These are phyloP conservation scores for Austroboletus rostrupii DNA, from an alignment of 1,284 basidiomycete species.

Conservation along the genomic window DNA sequence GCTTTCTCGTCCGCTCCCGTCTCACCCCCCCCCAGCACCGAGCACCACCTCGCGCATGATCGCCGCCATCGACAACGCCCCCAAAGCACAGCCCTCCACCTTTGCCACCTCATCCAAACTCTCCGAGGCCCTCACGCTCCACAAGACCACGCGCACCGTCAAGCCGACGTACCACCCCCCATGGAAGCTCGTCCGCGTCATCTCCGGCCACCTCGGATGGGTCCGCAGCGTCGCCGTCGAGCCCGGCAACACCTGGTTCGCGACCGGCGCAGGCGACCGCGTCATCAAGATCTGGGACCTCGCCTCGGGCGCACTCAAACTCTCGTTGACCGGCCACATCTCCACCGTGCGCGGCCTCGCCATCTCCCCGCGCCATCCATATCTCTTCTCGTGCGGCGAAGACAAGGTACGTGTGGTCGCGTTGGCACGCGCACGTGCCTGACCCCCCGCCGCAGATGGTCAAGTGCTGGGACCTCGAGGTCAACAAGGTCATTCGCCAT, in stretches of 20 bases:
- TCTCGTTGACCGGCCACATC: conserved; percentile 96
- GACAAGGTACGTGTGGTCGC: conserved; percentile 70
- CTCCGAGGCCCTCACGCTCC: conserved; percentile 81
- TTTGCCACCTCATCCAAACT: conserved; percentile 64
- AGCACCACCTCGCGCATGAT: conserved; percentile 59
- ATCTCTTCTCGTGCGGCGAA: conserved; percentile 95
- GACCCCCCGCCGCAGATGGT: conserved; percentile 71
- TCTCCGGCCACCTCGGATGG: conserved; percentile 98
- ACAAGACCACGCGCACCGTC: conserved; percentile 87
- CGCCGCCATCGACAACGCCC: conserved; percentile 66
- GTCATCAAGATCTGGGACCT: conserved; percentile 99
- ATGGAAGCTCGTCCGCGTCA: conserved; percentile 96
- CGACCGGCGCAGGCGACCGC: conserved; percentile 94
- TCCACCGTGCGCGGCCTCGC: conserved; percentile 94
- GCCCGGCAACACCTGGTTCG: conserved; percentile 98
- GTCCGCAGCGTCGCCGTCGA: conserved; percentile 96
- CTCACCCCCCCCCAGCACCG: conserved; percentile 32
- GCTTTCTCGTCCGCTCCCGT: not conserved
- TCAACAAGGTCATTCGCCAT: conserved; percentile 97
- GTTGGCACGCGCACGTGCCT: not conserved
- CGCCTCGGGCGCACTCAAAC: conserved; percentile 91
- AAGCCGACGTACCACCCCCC: conserved; percentile 94
- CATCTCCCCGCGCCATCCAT: conserved; percentile 90
- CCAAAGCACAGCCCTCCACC: conserved; percentile 58
- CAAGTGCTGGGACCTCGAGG: conserved; percentile 99